Evolutionary conservation across 768 basidiomycete genomes (phyloP).

Genomic region (Termitomyces sp.): DNA sequence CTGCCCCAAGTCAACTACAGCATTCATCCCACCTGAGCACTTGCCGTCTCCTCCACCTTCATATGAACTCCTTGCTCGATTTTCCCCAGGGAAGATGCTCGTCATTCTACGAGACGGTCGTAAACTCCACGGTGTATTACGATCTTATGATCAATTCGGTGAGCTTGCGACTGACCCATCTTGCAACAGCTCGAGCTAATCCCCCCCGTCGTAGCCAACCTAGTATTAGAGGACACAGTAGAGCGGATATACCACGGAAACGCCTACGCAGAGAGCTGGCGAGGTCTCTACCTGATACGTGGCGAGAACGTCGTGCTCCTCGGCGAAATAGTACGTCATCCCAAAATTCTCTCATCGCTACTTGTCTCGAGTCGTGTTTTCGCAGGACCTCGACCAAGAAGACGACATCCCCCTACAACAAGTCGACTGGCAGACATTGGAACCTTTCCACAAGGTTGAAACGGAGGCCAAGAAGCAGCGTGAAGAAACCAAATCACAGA

Average conservation of each 20-base stretch:
- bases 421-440: conserved; percentile 66
- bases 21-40: conserved; percentile 43
- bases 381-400: conserved; percentile 86
- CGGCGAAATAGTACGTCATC: conserved; percentile 81
- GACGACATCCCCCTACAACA: conserved; percentile 79
- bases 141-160: conserved; percentile 99
- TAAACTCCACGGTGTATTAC: conserved; percentile 91
- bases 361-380: not conserved
- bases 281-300: conserved; percentile 89
- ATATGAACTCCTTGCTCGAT: conserved; percentile 20
- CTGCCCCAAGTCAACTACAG: conserved; percentile 48
- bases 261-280: conserved; percentile 82
- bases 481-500: conserved; percentile 79
- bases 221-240: conserved; percentile 92
- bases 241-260: conserved; percentile 91
- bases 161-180: conserved; percentile 19
- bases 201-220: conserved; percentile 67
- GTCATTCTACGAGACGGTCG: conserved; percentile 94
- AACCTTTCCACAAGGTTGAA: conserved; percentile 68
- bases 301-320: conserved; percentile 98
- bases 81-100: conserved; percentile 88
- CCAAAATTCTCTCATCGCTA: not conserved
- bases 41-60: conserved; percentile 22
- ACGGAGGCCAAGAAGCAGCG: conserved; percentile 67
- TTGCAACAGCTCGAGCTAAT: not conserved